A percentile compares a stretch with the other conserved stretches of the same genome.
Evolutionary conservation across 1,284 basidiomycete species (phyloP).

Genomic region (Ganoderma resinaceum): DNA sequence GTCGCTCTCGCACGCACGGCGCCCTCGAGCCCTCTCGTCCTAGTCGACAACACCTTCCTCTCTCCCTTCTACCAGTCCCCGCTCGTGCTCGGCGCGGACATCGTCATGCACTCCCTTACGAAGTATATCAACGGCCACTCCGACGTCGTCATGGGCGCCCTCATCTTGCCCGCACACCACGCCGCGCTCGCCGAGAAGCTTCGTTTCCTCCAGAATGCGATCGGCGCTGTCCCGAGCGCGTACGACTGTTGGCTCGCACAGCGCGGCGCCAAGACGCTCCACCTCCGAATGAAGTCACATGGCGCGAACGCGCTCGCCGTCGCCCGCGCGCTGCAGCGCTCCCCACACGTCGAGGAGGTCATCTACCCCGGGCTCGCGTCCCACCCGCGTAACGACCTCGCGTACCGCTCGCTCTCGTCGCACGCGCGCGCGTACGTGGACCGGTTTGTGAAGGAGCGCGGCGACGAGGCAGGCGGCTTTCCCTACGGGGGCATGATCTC

Average conservation of each 20-base stretch:
- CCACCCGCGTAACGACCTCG: constrained; percentile 67
- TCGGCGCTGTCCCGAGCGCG: constrained; percentile 87
- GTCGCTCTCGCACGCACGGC: constrained; percentile 65
- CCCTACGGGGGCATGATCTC: constrained; percentile 90
- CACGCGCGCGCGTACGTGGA: constrained; percentile 77
- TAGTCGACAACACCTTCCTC: constrained; percentile 93
- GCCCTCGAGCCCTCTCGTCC: constrained; percentile 70
- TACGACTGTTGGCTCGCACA: constrained; percentile 94
- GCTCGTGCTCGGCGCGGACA: constrained; percentile 84
- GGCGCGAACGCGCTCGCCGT: constrained; percentile 85
- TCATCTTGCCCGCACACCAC: constrained; percentile 74
- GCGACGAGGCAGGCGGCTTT: constrained; percentile 59
- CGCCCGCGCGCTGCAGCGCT: constrained; percentile 68
- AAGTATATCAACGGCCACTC: constrained; percentile 97
- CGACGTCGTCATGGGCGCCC: constrained; percentile 88
- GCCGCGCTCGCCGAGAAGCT: constrained; percentile 57
- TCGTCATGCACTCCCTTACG: constrained; percentile 83
- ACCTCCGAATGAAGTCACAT: constrained; percentile 87
- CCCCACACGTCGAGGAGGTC: constrained; percentile 75
- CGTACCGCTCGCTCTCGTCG: constrained; percentile 68
- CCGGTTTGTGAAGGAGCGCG: constrained; percentile 42
- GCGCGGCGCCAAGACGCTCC: constrained; percentile 91
- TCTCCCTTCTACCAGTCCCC: constrained; percentile 94
- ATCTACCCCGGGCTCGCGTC: constrained; percentile 85
- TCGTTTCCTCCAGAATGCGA: constrained; percentile 92